These are phyloP conservation scores for Stemphylium vesicarium DNA, from an alignment of 2,329 filamentous ascomycete genomes.

Conservation along the genomic window DNA sequence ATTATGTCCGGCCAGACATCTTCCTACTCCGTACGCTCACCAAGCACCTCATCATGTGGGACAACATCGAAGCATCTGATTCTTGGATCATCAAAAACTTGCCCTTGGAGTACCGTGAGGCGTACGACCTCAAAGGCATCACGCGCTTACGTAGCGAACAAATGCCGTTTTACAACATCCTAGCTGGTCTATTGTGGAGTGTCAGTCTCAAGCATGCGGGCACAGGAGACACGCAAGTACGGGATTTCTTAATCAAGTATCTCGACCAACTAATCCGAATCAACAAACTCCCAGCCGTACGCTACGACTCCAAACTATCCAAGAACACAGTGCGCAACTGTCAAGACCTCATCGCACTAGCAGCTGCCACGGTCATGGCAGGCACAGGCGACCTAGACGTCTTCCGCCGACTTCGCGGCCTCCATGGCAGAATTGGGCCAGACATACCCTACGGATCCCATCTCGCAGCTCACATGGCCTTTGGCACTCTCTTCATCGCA, in stretches of 20 bases:
- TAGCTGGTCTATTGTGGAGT: conserved; percentile 85
- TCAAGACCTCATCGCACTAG: conserved; percentile 83
- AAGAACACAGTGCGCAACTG: conserved; percentile 87
- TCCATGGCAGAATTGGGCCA: conserved; percentile 84
- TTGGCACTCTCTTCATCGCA: conserved; percentile 88
- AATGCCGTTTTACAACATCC: conserved; percentile 89
- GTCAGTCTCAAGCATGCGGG: conserved; percentile 56
- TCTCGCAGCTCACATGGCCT: conserved; percentile 87
- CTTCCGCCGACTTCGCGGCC: conserved; percentile 80
- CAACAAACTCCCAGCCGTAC: conserved; percentile 65
- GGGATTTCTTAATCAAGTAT: conserved; percentile 82
- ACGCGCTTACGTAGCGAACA: conserved; percentile 76
- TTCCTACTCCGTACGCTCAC: conserved; percentile 88
- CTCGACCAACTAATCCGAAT: conserved; percentile 86
- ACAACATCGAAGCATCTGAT: conserved; percentile 73
- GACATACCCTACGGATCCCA: conserved; percentile 93
- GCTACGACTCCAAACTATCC: conserved; percentile 85
- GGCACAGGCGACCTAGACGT: conserved; percentile 89
- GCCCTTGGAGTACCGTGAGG: conserved; percentile 70
- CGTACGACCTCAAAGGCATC: conserved; percentile 66
- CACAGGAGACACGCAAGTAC: conserved; percentile 66
- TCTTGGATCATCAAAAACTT: conserved; percentile 79
- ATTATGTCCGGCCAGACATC: conserved; percentile 92
- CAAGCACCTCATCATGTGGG: conserved; percentile 93
- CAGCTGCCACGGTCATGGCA: conserved; percentile 89